Percentiles rank a stretch among this genome's conserved stretches.
phyloP scores from a whole-genome alignment of 2,329 filamentous ascomycete species.

The Hypocreales sp. region DNA sequence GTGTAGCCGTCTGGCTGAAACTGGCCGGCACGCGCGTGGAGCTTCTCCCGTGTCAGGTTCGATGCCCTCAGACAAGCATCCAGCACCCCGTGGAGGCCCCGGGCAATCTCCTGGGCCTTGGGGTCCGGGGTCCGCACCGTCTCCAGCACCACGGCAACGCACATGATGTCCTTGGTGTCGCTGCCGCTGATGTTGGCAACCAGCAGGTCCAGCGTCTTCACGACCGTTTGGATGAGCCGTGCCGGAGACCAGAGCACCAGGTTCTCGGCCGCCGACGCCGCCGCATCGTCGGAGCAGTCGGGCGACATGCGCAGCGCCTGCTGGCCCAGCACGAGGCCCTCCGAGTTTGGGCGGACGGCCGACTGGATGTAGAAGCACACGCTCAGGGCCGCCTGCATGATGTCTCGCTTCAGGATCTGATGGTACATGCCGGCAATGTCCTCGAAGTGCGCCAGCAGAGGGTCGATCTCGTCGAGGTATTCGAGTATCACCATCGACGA shows the following conservation, averaged over 20 bases:
- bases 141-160: slow-evolving; percentile 30
- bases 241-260: slow-evolving; percentile 25
- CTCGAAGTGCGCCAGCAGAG: slow-evolving; percentile 26
- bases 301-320: slow-evolving; percentile 18
- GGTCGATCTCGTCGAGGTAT: slow-evolving; percentile 38
- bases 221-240: slow-evolving; percentile 26
- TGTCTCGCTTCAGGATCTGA: slow-evolving; percentile 35
- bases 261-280: slow-evolving; percentile 17
- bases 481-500: slow-evolving; percentile 40
- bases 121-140: slow-evolving; percentile 26
- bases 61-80: slow-evolving; percentile 28
- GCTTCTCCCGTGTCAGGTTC: slow-evolving; percentile 23
- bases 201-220: slow-evolving; percentile 29
- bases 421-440: slow-evolving; percentile 36
- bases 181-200: slow-evolving; percentile 29
- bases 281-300: slow-evolving; percentile 17
- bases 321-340: slow-evolving; percentile 13
- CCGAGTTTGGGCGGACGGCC: slow-evolving; percentile 13
- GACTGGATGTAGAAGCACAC: slow-evolving; percentile 37
- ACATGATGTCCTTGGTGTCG: slow-evolving; percentile 34
- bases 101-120: slow-evolving; percentile 24
- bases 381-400: slow-evolving; percentile 38
- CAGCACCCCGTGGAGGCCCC: slow-evolving; percentile 24
- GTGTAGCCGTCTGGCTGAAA: slow-evolving; percentile 10
- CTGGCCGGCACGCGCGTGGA: slow-evolving; percentile 8